Conservation (phyloP, 768 basidiomycete genomes). For the Kwoniella mangroviensis region DNA sequence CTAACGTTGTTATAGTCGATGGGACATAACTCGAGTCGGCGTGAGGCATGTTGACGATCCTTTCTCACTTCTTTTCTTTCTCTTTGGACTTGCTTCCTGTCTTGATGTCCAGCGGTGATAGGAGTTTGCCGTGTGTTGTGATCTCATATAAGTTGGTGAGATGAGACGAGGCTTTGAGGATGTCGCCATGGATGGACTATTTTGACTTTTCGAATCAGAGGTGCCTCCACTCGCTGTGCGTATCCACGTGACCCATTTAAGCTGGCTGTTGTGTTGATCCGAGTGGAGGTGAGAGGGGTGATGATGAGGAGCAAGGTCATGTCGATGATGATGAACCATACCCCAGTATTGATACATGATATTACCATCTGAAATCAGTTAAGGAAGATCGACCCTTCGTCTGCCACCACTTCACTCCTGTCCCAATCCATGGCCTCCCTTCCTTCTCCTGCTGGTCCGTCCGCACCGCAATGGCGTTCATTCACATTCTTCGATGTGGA, state of each 20-base stretch:
- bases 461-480: conserved; percentile 72
- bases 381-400: too few species aligned
- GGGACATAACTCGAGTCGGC: conserved; percentile 79
- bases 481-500: conserved; percentile 86
- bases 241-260: conserved; percentile 1
- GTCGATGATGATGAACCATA: conserved; percentile 87
- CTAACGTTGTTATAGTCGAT: conserved; percentile 64
- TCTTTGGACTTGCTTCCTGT: background rate
- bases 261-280: background rate
- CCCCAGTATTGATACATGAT: too few species aligned
- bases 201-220: conserved; percentile 6
- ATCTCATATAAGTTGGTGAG: background rate
- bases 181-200: background rate
- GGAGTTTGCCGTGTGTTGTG: background rate
- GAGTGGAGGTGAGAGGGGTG: background rate
- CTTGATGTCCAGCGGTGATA: too few species aligned
- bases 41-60: conserved; percentile 68
- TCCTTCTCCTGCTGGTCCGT: conserved; percentile 20
- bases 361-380: too few species aligned
- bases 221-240: conserved; percentile 11
- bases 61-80: background rate
- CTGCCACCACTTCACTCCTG: too few species aligned
- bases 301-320: conserved; percentile 68
- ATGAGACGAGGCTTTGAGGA: background rate
- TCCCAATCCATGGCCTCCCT: conserved; percentile 17